These are phyloP conservation scores for Lasiodiplodia hormozganensis DNA, from an alignment of 2,329 filamentous ascomycete genomes.

Conservation along the genomic window DNA sequence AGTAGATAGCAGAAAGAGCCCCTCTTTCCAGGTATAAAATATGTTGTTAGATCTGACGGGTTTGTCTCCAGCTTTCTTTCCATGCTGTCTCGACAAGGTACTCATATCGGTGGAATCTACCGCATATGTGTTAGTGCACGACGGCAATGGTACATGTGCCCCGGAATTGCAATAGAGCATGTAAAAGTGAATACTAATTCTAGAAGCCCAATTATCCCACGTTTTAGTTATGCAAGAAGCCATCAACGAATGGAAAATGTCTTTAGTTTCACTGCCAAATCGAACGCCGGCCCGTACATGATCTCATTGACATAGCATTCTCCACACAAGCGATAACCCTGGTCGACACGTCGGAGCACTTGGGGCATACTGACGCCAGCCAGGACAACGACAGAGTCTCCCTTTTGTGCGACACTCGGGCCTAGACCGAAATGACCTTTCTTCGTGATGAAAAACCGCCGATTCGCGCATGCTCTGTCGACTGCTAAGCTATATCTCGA, in stretches of 20 bases:
- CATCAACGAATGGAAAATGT: background rate
- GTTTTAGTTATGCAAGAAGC: background rate
- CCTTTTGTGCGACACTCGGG: background rate
- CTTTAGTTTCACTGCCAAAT: background rate
- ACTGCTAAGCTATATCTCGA: no score
- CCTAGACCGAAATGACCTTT: background rate
- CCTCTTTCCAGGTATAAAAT: background rate
- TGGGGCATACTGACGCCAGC: background rate
- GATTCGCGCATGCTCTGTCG: background rate
- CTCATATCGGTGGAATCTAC: no score
- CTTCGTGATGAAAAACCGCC: background rate
- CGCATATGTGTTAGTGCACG: no score
- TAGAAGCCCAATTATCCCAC: no score
- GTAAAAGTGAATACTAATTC: background rate
- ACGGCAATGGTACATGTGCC: background rate
- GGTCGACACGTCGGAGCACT: background rate
- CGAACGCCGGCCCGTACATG: background rate
- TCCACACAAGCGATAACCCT: background rate
- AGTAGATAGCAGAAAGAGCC: background rate
- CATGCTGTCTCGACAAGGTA: no score
- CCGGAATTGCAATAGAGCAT: background rate
- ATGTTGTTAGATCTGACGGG: background rate
- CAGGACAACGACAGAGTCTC: background rate
- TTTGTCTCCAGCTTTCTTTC: no score
- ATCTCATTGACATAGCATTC: background rate